Percentiles rank a stretch among this genome's conserved stretches.
Conservation (phyloP, 441 rosid genomes). For the Brassica balearica region DNA sequence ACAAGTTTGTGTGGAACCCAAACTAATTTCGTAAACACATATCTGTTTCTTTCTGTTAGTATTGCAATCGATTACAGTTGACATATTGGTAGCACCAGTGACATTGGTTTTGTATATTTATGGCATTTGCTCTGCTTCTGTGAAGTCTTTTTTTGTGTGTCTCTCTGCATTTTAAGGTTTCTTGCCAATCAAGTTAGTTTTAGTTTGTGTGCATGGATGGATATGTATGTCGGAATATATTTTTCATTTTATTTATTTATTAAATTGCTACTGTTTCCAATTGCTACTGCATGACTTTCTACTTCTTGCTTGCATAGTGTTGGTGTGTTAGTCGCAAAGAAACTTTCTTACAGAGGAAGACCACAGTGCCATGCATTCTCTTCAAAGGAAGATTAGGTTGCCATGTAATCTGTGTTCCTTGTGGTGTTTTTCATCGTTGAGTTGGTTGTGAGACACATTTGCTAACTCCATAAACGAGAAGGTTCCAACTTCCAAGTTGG, state of each 20-base stretch:
- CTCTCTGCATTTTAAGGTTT: not conserved
- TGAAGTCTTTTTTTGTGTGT: conserved; percentile 5
- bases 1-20: not conserved
- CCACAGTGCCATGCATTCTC: conserved; percentile 49
- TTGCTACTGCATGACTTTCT: not conserved
- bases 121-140: not conserved
- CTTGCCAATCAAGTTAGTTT: not conserved
- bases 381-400: conserved; percentile 28
- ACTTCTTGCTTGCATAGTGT: not conserved
- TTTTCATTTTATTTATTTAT: not conserved
- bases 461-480: conserved; percentile 48
- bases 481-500: conserved; percentile 38
- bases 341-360: conserved; percentile 19
- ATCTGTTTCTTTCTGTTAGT: not conserved
- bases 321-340: conserved; percentile 10
- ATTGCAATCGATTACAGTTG: not conserved
- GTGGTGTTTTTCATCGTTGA: conserved; percentile 54
- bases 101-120: not conserved
- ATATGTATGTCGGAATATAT: not conserved
- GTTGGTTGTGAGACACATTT: conserved; percentile 50
- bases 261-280: not conserved
- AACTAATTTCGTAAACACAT: not conserved
- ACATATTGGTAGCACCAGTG: not conserved
- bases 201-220: not conserved
- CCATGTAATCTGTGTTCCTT: conserved; percentile 27